Base-by-base conservation (phyloP, 75 land plant genomes). In the Selaginella tamariscina region DNA sequence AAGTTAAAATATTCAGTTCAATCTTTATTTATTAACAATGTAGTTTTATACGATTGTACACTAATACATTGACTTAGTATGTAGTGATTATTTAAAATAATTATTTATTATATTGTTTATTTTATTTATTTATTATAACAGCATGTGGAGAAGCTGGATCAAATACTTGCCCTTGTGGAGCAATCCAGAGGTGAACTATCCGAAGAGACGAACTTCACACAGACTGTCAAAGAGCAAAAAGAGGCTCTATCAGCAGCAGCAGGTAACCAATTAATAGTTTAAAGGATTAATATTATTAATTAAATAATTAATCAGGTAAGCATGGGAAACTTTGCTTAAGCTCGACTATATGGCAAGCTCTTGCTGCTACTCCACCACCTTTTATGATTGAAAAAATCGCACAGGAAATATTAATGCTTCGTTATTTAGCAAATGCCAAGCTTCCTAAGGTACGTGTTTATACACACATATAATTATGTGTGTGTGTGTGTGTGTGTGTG, bases 321-420 rank as follows among this genome's bases (percentile, higher is more conserved):
- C 64, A 74, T 30, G 71, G n/a, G 20, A 74, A 27, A 68, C 63
- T 1, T 23, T 68, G 32, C 30, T 56, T 2, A 74, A 33, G 28
- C 60, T 74, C 26, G 59, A 62, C 24, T 60, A 74, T 2, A 32
- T 24, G 15, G n/a, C 72, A 68, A 56, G 73, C 63, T 18, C 15
- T 74, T 24, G 65, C 31, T 29, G 44, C 21, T 13, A 31, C 24
- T 0, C 30, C 65, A 9, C 24, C 33, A 27, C 21, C 27, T 54
- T 1, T 68, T 26, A 24, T 74, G 27, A 32, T 68, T 31, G 64
- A 74, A 68, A 74, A 59, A 30, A 32, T 74, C 29, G 29, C 18
- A 11, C 71, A 74, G 67, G 63, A 30, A 33, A 69, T 57, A n/a
- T 68, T 71, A 54, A 32, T 68, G 8, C 71, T 74, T n/a, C 71